Conservation (phyloP, 352 stramenopile species). For the Globisporangium spiculum region DNA sequence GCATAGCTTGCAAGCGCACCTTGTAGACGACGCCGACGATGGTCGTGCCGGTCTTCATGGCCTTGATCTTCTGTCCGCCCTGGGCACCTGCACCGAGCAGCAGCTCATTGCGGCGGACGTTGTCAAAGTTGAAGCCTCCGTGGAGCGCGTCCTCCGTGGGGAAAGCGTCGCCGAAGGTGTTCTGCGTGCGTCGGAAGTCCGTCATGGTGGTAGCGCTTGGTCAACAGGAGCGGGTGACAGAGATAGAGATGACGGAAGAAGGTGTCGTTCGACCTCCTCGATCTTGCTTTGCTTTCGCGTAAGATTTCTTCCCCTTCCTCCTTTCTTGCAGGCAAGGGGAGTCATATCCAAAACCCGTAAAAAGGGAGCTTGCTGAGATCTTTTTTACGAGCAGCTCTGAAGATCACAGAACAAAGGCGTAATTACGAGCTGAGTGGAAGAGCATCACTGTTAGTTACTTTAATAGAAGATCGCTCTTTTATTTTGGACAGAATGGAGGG, state of each 20-base stretch:
- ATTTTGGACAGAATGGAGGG: no score
- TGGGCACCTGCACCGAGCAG: constrained; percentile 51
- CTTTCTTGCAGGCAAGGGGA: constrained; percentile 1
- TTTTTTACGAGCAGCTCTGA: constrained; percentile 12
- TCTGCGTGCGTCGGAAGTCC: constrained; percentile 80
- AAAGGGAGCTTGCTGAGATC: background rate
- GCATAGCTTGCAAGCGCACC: constrained; percentile 15
- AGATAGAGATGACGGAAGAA: background rate
- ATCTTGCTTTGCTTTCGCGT: background rate
- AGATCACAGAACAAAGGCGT: background rate
- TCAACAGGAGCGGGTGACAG: no score
- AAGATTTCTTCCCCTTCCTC: constrained; percentile 30
- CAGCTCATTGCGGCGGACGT: constrained; percentile 91
- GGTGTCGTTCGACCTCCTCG: background rate
- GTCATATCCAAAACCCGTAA: constrained; percentile 17
- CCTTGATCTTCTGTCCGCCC: constrained; percentile 64
- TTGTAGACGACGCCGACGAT: constrained; percentile 97
- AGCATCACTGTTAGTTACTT: background rate
- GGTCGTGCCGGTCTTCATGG: constrained; percentile 95
- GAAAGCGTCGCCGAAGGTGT: constrained; percentile 74
- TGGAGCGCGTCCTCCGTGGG: constrained; percentile 49
- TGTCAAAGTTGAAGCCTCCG: constrained; percentile 92
- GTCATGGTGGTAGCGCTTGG: constrained; percentile 36
- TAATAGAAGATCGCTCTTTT: constrained; percentile 6
- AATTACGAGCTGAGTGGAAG: background rate